Base-by-base conservation (phyloP, 2,329 filamentous ascomycete genomes). In the Cladophialophora psammophila region DNA sequence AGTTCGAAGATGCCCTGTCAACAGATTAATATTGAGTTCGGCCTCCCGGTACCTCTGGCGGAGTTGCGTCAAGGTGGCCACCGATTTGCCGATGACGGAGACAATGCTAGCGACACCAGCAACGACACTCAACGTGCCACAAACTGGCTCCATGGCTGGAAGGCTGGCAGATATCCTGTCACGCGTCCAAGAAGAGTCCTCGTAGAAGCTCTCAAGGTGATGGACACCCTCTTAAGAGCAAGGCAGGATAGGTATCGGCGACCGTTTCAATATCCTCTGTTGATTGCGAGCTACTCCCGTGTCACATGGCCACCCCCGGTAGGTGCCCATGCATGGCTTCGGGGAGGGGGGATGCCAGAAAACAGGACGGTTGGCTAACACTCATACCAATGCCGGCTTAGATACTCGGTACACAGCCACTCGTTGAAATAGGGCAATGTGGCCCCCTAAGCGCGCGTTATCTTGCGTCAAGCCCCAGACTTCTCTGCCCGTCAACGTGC, bases 1-100 rank as follows among this genome's bases (percentile, higher is more conserved):
- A 5, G 67, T 69, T 5, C 42, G 63, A 42, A 74, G 64, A 18
- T 72, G 71, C 31, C 65, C 60, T 36, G 72, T 69, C 6, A 74
- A 61, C 6, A 69, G 63, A n/a, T n/a, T 60, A 52, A 73, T 63
- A 10, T 57, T 72, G 35, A 73, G 32, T 13, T 70, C 70, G 4
- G 71, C 64, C 4, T 61, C 50, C 56, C 68, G 67, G 65, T 65
- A 71, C 57, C 66, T 65, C 5, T 61, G 54, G n/a, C 70, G 72
- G 12, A 72, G 40, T 10, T 58, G 62, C 4, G 60, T 65, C 35
- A 74, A 53, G 5, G 72, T 63, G 9, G 36, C 48, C 15, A 74
- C 57, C 12, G 56, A 71, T 62, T 66, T 68, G 10, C 54, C 62
- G 8, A 72, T 63, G 18, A 72, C 66, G 42, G 69, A 66, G 20